Conservation (phyloP, 306 rosid genomes). For the Fragaria iinumae region DNA sequence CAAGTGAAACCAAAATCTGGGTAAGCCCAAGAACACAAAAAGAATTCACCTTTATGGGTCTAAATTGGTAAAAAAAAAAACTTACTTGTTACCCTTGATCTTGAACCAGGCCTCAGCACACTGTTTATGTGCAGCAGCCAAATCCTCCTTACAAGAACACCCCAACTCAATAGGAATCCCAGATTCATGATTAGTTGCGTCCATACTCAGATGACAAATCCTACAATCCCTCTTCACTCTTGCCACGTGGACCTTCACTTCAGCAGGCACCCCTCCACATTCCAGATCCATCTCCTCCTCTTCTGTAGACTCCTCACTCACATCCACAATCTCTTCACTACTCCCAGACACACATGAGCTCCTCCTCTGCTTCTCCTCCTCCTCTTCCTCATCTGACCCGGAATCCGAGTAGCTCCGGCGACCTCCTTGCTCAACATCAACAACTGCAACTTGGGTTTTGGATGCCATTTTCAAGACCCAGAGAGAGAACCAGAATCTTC, state of each 20-base stretch:
- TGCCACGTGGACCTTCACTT: slow-evolving; percentile 51
- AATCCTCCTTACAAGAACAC: slow-evolving; percentile 87
- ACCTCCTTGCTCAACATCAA: slow-evolving; percentile 32
- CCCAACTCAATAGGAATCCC: slow-evolving; percentile 82
- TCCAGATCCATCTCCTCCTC: slow-evolving; percentile 65
- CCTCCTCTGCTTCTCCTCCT: slow-evolving; percentile 35
- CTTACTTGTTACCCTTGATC: slow-evolving; percentile 93
- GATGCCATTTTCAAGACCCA: slow-evolving; percentile 46
- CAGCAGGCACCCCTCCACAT: slow-evolving; percentile 33
- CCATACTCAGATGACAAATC: slow-evolving; percentile 75
- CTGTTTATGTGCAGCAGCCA: slow-evolving; percentile 91
- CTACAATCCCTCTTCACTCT: slow-evolving; percentile 82
- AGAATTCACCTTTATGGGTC: background rate
- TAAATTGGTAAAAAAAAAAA: background rate
- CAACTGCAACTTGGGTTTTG: slow-evolving; percentile 45
- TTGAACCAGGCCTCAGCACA: slow-evolving; percentile 99
- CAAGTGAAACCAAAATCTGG: slow-evolving; percentile 4
- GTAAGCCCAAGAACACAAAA: slow-evolving; percentile 10
- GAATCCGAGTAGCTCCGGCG: slow-evolving; percentile 34
- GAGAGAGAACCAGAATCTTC: slow-evolving; percentile 52
- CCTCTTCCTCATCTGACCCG: slow-evolving; percentile 11
- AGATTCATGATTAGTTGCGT: slow-evolving; percentile 73
- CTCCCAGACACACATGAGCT: slow-evolving; percentile 32
- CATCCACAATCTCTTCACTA: slow-evolving; percentile 47
- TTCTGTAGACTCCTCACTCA: slow-evolving; percentile 36